Evolutionary conservation across 2,329 filamentous ascomycete genomes (phyloP).

Genomic region (Paecilomyces niveus): DNA sequence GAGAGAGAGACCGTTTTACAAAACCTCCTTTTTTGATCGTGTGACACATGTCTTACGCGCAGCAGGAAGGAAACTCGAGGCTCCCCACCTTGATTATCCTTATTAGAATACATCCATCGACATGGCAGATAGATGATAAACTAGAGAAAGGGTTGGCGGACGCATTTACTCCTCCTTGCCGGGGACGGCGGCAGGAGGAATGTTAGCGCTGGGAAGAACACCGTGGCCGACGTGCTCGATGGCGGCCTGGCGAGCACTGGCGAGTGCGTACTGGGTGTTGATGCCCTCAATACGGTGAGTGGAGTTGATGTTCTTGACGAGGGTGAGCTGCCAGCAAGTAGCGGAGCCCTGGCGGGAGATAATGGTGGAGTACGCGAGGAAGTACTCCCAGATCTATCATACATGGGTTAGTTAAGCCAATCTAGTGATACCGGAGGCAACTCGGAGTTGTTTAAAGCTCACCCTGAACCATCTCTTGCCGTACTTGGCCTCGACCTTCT

Average conservation of each 20-base stretch:
- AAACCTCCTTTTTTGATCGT: not conserved
- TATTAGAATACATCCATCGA: not conserved
- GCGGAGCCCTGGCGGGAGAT: constrained; percentile 75
- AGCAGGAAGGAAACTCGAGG: not conserved
- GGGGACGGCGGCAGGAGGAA: constrained; percentile 11
- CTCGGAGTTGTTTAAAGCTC: constrained; percentile 36
- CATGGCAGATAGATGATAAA: not conserved
- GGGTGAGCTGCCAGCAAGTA: constrained; percentile 78
- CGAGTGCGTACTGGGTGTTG: constrained; percentile 59
- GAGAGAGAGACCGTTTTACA: not conserved
- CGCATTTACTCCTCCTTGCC: constrained; percentile 20
- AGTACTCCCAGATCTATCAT: constrained; percentile 77
- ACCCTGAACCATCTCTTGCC: constrained; percentile 92
- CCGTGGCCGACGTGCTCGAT: constrained; percentile 27
- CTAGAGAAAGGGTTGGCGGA: not conserved
- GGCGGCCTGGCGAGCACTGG: constrained; percentile 53
- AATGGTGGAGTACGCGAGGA: constrained; percentile 80
- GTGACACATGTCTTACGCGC: not conserved
- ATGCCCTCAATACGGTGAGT: constrained; percentile 75
- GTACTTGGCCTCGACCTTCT: constrained; percentile 92
- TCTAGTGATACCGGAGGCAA: constrained; percentile 1
- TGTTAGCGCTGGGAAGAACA: constrained; percentile 26
- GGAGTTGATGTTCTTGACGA: constrained; percentile 86
- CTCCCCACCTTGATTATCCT: not conserved
- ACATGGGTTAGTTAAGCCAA: constrained; percentile 5